Percentiles rank a stretch among this genome's conserved stretches.
phyloP scores from a whole-genome alignment of 2,329 filamentous ascomycete genomes.

The Alternaria novae-zelandiae region DNA sequence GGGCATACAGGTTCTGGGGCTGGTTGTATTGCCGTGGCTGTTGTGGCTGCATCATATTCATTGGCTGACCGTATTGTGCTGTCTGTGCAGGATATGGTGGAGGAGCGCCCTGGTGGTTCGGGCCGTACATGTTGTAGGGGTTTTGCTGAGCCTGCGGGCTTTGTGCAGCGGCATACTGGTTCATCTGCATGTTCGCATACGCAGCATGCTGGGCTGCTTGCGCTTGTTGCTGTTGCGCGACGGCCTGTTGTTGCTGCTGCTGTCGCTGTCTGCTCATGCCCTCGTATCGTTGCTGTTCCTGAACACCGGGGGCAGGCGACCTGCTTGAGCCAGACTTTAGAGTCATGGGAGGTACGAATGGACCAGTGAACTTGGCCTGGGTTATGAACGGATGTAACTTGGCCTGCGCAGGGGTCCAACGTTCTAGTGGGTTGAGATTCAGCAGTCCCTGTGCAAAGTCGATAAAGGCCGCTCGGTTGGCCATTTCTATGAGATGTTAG shows the following conservation, averaged over 20 bases:
- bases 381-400: conserved; percentile 98
- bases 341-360: conserved; percentile 97
- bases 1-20: conserved; percentile 75
- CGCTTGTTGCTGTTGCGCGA: conserved; percentile 63
- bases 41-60: conserved; percentile 56
- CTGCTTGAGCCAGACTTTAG: conserved; percentile 86
- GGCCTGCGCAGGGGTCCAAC: conserved; percentile 97
- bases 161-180: conserved; percentile 56
- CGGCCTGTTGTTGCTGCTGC: conserved; percentile 56
- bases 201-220: conserved; percentile 68
- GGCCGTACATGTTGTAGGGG: conserved; percentile 81
- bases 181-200: conserved; percentile 68
- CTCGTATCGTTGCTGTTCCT: conserved; percentile 95
- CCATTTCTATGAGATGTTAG: conserved; percentile 76
- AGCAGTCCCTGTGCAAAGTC: conserved; percentile 94
- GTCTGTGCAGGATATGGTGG: conserved; percentile 80
- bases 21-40: conserved; percentile 54
- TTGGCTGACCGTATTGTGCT: conserved; percentile 60
- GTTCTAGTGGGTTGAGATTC: conserved; percentile 92
- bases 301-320: conserved; percentile 89
- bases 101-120: conserved; percentile 71
- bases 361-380: conserved; percentile 94
- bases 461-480: conserved; percentile 95
- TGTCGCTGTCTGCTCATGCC: conserved; percentile 91
- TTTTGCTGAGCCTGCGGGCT: conserved; percentile 61